Percentiles rank a stretch among this genome's conserved stretches.
Evolutionary conservation across 2,329 filamentous ascomycete genomes (phyloP).

Genomic region (Ploettnerulaceae sp.): DNA sequence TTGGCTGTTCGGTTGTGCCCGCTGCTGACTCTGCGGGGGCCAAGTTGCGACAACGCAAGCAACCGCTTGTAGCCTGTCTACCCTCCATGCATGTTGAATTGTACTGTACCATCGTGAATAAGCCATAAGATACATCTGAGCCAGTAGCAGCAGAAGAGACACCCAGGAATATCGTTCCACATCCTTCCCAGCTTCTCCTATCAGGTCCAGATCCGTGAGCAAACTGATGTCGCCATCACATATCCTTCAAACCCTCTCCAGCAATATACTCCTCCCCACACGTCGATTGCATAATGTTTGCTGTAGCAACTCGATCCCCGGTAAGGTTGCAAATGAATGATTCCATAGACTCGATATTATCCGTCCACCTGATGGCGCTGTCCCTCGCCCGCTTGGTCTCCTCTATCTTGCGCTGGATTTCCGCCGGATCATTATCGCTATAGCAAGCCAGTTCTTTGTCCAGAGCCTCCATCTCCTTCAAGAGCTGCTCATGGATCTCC

Average conservation of each 20-base stretch:
- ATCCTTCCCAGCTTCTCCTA: neutral
- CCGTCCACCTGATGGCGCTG: constrained; percentile 31
- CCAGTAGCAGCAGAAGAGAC: neutral
- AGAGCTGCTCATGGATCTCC: constrained; percentile 25
- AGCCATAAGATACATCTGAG: neutral
- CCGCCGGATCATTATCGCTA: constrained; percentile 31
- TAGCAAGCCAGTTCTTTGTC: constrained; percentile 33
- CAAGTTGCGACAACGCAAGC: neutral
- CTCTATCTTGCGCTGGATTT: constrained; percentile 28
- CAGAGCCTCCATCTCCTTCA: constrained; percentile 28
- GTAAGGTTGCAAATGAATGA: constrained; percentile 26
- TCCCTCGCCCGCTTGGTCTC: constrained; percentile 30
- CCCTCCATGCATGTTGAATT: constrained; percentile 2
- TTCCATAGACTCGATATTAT: constrained; percentile 32
- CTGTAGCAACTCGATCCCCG: constrained; percentile 35
- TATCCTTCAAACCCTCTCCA: constrained; percentile 42
- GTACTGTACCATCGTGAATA: constrained; percentile 6
- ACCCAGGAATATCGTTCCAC: neutral
- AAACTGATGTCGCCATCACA: constrained; percentile 17
- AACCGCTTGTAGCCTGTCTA: neutral
- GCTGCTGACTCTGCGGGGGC: neutral
- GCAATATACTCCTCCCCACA: constrained; percentile 46
- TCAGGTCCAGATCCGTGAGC: neutral
- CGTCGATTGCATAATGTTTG: constrained; percentile 34
- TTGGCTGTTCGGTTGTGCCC: neutral